These are phyloP conservation scores for Ophiocordyceps sinensis DNA, from an alignment of 2,329 filamentous ascomycete genomes.

Conservation along the genomic window DNA sequence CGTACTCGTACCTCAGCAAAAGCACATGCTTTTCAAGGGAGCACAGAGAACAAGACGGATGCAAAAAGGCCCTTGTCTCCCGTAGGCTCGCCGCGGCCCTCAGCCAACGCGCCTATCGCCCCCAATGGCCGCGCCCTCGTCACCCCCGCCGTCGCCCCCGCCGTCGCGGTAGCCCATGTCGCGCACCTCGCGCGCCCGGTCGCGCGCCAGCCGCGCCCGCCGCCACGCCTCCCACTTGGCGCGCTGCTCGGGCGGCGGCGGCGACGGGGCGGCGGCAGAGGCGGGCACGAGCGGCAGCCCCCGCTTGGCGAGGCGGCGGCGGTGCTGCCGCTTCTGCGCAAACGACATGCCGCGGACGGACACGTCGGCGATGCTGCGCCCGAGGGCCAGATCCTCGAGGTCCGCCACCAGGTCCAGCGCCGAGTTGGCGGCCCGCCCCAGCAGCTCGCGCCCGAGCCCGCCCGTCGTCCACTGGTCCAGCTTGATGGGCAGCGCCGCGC, in stretches of 20 bases:
- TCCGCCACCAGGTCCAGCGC: conserved; percentile 33
- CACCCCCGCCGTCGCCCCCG: conserved; percentile 7
- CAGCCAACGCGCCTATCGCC: conserved; percentile 1
- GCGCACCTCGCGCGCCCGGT: conserved; percentile 23
- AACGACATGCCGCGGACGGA: conserved; percentile 29
- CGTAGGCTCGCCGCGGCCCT: too few relatives aligned
- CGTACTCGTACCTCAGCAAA: too few relatives aligned
- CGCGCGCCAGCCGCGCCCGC: conserved; percentile 21
- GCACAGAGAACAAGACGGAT: too few relatives aligned
- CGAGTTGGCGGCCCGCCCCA: conserved; percentile 25
- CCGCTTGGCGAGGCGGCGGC: conserved; percentile 34
- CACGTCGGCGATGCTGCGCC: conserved; percentile 27
- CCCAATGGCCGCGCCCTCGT: neutral
- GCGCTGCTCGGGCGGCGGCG: conserved; percentile 23
- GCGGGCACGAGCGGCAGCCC: conserved; percentile 20
- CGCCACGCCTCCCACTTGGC: conserved; percentile 31
- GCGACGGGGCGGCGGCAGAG: conserved; percentile 8
- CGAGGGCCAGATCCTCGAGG: conserved; percentile 27
- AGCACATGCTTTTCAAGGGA: too few relatives aligned
- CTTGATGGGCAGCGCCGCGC: conserved; percentile 45
- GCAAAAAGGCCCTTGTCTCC: too few relatives aligned
- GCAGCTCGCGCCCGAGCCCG: conserved; percentile 29
- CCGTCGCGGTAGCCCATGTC: conserved; percentile 26
- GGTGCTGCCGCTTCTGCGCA: conserved; percentile 31
- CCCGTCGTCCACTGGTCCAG: conserved; percentile 46